Conservation (phyloP, 1,139 yeast genomes). For the Ogataea hybrid region DNA sequence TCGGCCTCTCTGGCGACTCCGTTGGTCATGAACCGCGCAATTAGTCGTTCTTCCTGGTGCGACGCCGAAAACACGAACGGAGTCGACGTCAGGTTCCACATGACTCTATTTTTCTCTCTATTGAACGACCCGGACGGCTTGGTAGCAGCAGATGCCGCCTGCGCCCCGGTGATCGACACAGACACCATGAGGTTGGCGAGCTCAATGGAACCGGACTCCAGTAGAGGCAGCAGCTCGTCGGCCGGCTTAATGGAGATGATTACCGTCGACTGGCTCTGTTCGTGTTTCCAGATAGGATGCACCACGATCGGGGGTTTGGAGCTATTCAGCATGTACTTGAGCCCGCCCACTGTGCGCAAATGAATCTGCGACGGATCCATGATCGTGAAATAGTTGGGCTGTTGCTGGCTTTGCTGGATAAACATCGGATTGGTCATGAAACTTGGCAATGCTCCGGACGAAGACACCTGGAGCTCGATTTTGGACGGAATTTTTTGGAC, state of each 20-base stretch:
- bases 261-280: constrained; percentile 78
- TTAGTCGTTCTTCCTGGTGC: constrained; percentile 53
- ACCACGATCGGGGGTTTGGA: constrained; percentile 65
- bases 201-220: constrained; percentile 31
- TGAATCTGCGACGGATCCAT: constrained; percentile 37
- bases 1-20: constrained; percentile 63
- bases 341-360: constrained; percentile 65
- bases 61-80: constrained; percentile 44
- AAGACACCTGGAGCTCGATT: constrained; percentile 28
- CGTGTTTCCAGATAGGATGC: constrained; percentile 87
- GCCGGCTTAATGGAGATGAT: constrained; percentile 68
- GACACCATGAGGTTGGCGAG: constrained; percentile 66
- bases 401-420: constrained; percentile 34
- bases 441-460: constrained; percentile 34
- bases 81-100: constrained; percentile 64
- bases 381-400: constrained; percentile 31
- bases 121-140: constrained; percentile 90
- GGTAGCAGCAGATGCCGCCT: constrained; percentile 70
- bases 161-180: constrained; percentile 50
- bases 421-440: constrained; percentile 44
- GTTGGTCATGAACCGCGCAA: constrained; percentile 69
- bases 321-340: constrained; percentile 59
- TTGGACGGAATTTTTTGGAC: constrained; percentile 30
- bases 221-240: constrained; percentile 43
- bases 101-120: constrained; percentile 77